Base-by-base conservation (phyloP, 2,329 filamentous ascomycete genomes). In the Colletotrichum sp. region DNA sequence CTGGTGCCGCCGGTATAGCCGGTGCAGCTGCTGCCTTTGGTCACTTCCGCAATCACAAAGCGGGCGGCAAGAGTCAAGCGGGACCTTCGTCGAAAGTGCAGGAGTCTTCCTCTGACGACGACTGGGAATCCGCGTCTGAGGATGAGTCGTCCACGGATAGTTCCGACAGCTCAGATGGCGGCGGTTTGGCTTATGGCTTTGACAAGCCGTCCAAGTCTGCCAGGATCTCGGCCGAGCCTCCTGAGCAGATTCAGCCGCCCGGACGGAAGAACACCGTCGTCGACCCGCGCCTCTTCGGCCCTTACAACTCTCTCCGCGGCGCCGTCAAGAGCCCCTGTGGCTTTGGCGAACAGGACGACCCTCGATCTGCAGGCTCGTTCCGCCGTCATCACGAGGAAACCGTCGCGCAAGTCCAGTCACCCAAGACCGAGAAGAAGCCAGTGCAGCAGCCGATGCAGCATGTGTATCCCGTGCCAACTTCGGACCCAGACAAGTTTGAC, bases 391-490 rank as follows among this genome's bases (percentile, higher is more conserved):
- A 88, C 57, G 81, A 84, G 24, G 81, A 82, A 13, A 81, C 84
- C 13, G 80, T 83, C 24, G 81, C 81, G 2, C 83, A 81, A 34
- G 80, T 81, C 81, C 84, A 82, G 83, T 84, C 82, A 28, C 81
- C 82, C 13, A 84, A 75, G 83, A 85, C 69, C n/a, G 71, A 67
- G 8, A 79, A 78, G 57, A 78, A 78, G 21, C 81, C 82, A 9
- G 86, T 95, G 84, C 92, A 93, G 57, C 79, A 78, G 21, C 81
- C 82, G 8, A 86, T 95, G 84, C 92, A 93, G 80, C 89, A 91
- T 34, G 90, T 95, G 39, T 93, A 93, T 79, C 92, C 95, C 9
- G 86, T 93, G 36, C 90, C 93, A 6, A 93, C 93, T 1, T 89
- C 89, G 5, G 94, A 96, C 78, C 91, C 92, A 8, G 87, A 85